Base-by-base conservation (phyloP, 2,329 filamentous ascomycete genomes). In the Beauveria scarabaeidicola region DNA sequence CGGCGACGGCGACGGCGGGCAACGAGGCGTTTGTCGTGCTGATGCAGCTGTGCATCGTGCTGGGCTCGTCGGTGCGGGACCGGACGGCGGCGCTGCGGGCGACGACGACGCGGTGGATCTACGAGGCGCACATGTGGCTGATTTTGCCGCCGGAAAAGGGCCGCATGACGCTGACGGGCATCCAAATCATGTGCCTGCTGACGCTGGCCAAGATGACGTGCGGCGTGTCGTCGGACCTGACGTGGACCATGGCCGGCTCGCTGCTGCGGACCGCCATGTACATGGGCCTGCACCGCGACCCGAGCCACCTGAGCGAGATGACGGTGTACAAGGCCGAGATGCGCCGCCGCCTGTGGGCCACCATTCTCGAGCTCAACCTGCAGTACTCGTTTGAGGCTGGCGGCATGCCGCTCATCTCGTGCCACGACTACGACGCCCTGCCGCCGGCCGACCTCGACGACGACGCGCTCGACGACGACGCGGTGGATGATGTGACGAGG, bases 271-370 rank as follows among this genome's bases (percentile, higher is more conserved):
- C 75, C 8, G 83, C 81, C 56, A 78, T 85, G 66, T 76, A 76
- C 58, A 83, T 84, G 75, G 82, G 83, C 3, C 71, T 85, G 6
- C 81, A 86, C 65, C 76, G 80, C 1, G 83, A 85, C 59, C 82
- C 83, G 0, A 73, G 71, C 32, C 70, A 75, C 60, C 74, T 84
- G 4, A 73, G 74, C 7, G 72, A 74, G 21, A 78, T 81, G 73
- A 74, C 78, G 2, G 65, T 70, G 0, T 75, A 80, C 40, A 73
- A 75, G 21, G 73, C 76, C 1, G 83, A 86, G 68, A 76, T 85
- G 68, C 75, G 82, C 2, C 73, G 82, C 4, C 73, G 82, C 3
- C 65, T 85, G 1, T 85, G 82, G 83, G 76, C 78, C 7, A 81
- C 80, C 0, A 75, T 83, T 11, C 60, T 84, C 5, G 81, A 85